phyloP scores from a whole-genome alignment of 1,284 basidiomycete species.

The Rhodotorula glutinis region DNA sequence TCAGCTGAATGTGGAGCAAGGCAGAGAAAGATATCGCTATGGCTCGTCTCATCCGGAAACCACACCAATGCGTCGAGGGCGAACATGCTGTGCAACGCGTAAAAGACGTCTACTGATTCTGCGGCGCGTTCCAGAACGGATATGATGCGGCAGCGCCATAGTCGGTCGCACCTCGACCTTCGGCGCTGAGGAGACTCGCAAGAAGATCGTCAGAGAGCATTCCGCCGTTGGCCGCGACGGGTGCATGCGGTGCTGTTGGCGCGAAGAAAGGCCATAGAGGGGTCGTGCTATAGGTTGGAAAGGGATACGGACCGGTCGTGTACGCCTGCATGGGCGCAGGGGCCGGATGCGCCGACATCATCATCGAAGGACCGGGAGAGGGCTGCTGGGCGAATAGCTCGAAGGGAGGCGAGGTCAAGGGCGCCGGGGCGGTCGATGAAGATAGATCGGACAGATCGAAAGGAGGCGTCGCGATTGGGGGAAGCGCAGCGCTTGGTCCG shows the following conservation, averaged over 20 bases:
- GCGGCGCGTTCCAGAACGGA: not conserved
- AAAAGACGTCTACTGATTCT: too few relatives aligned
- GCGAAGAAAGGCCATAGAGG: slow-evolving; percentile 1
- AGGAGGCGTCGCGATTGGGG: not conserved
- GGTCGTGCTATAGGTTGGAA: not conserved
- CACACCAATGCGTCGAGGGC: too few relatives aligned
- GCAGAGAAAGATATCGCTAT: too few relatives aligned
- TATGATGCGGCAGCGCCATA: not conserved
- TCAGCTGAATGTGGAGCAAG: too few relatives aligned
- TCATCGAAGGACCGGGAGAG: not conserved
- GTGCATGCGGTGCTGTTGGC: not conserved
- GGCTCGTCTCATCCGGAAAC: too few relatives aligned
- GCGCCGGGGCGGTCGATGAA: too few relatives aligned
- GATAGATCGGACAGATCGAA: not conserved
- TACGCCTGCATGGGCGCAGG: too few relatives aligned
- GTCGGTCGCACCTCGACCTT: slow-evolving; percentile 6
- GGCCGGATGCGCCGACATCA: not conserved
- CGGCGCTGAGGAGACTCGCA: slow-evolving; percentile 10
- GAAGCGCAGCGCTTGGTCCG: not conserved
- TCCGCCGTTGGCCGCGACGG: not conserved
- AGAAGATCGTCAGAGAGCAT: slow-evolving; percentile 13
- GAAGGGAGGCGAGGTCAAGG: too few relatives aligned
- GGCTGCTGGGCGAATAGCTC: too few relatives aligned
- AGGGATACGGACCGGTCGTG: too few relatives aligned
- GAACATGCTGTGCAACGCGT: too few relatives aligned